Evolutionary conservation across 768 basidiomycete genomes (phyloP).

Genomic region (Tulasnella sp.): DNA sequence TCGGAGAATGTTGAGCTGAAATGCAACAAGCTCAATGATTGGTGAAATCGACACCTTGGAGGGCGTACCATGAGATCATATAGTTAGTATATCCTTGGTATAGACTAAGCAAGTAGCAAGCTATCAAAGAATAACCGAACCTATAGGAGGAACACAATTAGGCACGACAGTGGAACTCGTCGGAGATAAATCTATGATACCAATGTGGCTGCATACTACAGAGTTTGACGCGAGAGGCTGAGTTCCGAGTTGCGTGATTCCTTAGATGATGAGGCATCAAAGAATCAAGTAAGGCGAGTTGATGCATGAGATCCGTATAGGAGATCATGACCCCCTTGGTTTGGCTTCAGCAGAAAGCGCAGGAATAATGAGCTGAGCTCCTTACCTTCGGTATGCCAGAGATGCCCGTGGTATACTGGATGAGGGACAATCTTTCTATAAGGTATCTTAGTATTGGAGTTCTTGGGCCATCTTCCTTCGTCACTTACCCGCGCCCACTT

Average conservation of each 20-base stretch:
- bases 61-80: too few species aligned
- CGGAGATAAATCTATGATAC: too few species aligned
- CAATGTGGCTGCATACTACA: not conserved
- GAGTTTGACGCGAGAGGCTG: not conserved
- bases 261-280: not conserved
- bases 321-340: constrained; percentile 6
- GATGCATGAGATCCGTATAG: not conserved
- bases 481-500: too few species aligned
- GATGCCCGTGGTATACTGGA: constrained; percentile 7
- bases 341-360: not conserved
- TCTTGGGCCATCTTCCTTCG: not conserved
- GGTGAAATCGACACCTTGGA: too few species aligned
- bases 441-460: not conserved
- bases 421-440: not conserved
- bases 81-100: too few species aligned
- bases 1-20: not conserved
- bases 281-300: not conserved
- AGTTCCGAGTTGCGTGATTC: not conserved
- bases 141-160: too few species aligned
- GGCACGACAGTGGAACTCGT: too few species aligned
- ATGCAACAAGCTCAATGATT: too few species aligned
- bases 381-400: constrained; percentile 2
- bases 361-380: not conserved
- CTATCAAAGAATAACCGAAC: too few species aligned
- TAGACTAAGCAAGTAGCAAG: too few species aligned